These are phyloP conservation scores for Diaporthe caulivora DNA, from an alignment of 2,329 filamentous ascomycete species.

Conservation along the genomic window DNA sequence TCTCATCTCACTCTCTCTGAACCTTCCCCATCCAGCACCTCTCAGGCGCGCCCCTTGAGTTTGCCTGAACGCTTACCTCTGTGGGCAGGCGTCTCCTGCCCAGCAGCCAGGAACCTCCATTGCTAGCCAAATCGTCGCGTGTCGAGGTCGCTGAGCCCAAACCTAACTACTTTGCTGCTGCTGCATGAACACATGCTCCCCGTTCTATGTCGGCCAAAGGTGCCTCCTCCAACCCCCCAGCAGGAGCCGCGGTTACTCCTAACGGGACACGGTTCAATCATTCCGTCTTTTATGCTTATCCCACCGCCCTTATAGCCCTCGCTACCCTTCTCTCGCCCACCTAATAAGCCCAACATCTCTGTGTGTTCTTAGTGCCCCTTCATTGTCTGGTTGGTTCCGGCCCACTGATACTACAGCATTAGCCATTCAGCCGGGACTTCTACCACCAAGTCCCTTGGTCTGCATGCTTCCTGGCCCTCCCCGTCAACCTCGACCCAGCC, in stretches of 20 bases:
- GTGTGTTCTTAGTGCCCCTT: slow-evolving; percentile 42
- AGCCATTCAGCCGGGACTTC: slow-evolving; percentile 63
- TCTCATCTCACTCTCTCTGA: slow-evolving; percentile 40
- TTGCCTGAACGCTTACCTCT: slow-evolving; percentile 37
- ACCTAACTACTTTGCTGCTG: background rate
- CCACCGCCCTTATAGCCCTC: slow-evolving; percentile 18
- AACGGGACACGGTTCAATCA: slow-evolving; percentile 18
- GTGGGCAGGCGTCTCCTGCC: slow-evolving; percentile 10
- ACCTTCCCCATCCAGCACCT: slow-evolving; percentile 39
- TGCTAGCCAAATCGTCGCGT: slow-evolving; percentile 33
- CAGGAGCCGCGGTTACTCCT: slow-evolving; percentile 13
- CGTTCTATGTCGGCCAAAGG: slow-evolving; percentile 6
- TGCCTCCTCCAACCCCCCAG: slow-evolving; percentile 12
- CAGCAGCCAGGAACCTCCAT: slow-evolving; percentile 8
- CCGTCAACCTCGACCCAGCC: slow-evolving; percentile 43
- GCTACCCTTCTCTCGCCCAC: slow-evolving; percentile 28
- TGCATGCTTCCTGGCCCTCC: slow-evolving; percentile 50
- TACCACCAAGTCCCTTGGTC: slow-evolving; percentile 53
- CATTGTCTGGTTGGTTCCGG: slow-evolving; percentile 52
- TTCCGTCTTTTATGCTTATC: slow-evolving; percentile 32
- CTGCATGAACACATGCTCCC: slow-evolving; percentile 16
- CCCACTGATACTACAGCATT: slow-evolving; percentile 57
- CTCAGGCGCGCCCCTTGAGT: slow-evolving; percentile 20
- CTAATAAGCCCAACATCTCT: slow-evolving; percentile 21
- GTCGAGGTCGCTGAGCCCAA: slow-evolving; percentile 8